Percentiles rank a stretch among this genome's conserved stretches.
phyloP scores from a whole-genome alignment of 768 basidiomycete genomes.

The Panellus pusillus region DNA sequence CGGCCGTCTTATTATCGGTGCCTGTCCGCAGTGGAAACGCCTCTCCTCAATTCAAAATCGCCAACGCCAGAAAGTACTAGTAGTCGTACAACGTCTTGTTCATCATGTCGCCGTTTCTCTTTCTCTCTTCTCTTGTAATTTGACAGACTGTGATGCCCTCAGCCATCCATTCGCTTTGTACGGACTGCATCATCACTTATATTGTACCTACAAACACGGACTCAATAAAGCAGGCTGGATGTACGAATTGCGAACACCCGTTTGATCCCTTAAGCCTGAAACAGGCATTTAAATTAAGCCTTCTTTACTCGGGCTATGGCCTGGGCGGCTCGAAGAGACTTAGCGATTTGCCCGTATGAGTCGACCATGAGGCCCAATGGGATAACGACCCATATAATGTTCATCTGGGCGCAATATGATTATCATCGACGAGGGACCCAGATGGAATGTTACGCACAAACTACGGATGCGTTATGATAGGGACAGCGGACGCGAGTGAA shows the following conservation, averaged over 20 bases:
- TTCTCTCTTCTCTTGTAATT: not conserved
- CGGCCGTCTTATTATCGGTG: not conserved
- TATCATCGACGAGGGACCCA: too few species aligned
- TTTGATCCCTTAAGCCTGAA: too few species aligned
- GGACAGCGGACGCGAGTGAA: not conserved
- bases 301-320: constrained; percentile 35
- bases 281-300: constrained; percentile 20
- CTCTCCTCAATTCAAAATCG: constrained; percentile 27
- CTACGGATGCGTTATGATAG: constrained; percentile 33
- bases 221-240: not conserved
- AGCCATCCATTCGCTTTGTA: constrained; percentile 23
- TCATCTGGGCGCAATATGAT: not conserved
- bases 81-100: not conserved
- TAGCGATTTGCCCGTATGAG: constrained; percentile 71
- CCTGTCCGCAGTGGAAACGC: constrained; percentile 25
- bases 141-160: constrained; percentile 17
- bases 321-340: constrained; percentile 49
- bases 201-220: constrained; percentile 16
- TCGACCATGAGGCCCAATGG: constrained; percentile 77
- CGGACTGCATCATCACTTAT: constrained; percentile 9
- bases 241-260: too few species aligned
- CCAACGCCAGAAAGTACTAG: not conserved
- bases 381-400: constrained; percentile 72
- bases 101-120: not conserved
- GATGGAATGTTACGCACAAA: constrained; percentile 80